These are phyloP conservation scores for Inonotus obliquus DNA, from an alignment of 1,284 basidiomycete species.

Conservation along the genomic window DNA sequence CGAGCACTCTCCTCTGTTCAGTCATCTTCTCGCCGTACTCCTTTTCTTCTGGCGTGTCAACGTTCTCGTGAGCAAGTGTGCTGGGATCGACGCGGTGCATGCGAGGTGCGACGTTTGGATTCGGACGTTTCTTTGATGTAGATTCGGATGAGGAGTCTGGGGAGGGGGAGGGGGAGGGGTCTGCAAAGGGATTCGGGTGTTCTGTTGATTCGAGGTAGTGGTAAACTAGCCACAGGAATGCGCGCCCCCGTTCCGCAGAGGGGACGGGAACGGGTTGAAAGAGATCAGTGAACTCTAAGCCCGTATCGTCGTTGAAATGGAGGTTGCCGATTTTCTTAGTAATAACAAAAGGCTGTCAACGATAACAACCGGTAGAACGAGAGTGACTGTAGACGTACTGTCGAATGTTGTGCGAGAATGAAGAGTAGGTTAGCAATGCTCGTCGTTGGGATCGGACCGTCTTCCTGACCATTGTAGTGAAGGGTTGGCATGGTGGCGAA, in stretches of 20 bases:
- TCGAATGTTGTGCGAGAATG: constrained; percentile 65
- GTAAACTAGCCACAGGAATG: constrained; percentile 61
- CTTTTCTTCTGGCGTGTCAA: constrained; percentile 63
- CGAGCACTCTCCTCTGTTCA: constrained; percentile 53
- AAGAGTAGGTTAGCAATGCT: constrained; percentile 78
- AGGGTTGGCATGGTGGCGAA: neutral
- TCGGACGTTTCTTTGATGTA: neutral
- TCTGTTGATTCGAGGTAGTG: constrained; percentile 47
- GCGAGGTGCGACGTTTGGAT: neutral
- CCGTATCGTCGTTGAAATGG: constrained; percentile 46
- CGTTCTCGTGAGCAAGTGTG: constrained; percentile 45
- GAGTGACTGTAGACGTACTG: constrained; percentile 37
- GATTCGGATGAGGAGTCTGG: neutral
- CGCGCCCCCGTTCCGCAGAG: constrained; percentile 57
- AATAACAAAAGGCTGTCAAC: neutral
- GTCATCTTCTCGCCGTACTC: constrained; percentile 66
- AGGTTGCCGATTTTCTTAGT: constrained; percentile 47
- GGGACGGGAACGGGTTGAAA: constrained; percentile 59
- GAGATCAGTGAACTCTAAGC: constrained; percentile 58
- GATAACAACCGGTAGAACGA: neutral
- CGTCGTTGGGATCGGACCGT: constrained; percentile 56
- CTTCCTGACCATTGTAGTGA: constrained; percentile 4
- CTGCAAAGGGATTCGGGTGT: constrained; percentile 26
- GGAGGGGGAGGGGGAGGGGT: constrained; percentile 14
- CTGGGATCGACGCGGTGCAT: constrained; percentile 3